A percentile compares a stretch with the other conserved stretches of the same genome.
These are phyloP conservation scores for Sergeia podlipaevii DNA, from an alignment of 208 protist species.

Conservation along the genomic window DNA sequence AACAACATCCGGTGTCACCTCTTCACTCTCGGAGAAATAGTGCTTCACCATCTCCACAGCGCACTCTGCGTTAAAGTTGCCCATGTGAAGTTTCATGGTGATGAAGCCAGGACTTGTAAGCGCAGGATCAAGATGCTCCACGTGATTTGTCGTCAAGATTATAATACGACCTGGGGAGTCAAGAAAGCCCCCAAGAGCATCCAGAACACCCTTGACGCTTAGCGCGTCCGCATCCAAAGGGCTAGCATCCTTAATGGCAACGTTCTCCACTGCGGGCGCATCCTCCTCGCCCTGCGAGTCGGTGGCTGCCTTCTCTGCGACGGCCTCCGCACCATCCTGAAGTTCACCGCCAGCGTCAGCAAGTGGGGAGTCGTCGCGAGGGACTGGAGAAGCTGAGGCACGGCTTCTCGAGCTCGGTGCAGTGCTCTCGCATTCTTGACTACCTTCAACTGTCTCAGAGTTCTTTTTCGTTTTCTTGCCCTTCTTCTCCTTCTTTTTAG, in stretches of 20 bases:
- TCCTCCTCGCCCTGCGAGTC: not conserved
- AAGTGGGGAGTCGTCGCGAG: too few species aligned
- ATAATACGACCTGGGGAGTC: constrained; percentile 87
- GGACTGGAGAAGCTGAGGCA: too few species aligned
- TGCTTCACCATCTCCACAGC: constrained; percentile 75
- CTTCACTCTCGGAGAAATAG: constrained; percentile 44
- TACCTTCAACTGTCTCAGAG: not conserved
- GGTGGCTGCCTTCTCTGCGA: not conserved
- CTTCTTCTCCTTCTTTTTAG: constrained; percentile 9
- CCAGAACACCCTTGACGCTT: constrained; percentile 90
- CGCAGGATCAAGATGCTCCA: constrained; percentile 82
- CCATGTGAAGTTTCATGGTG: constrained; percentile 89
- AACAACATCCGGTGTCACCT: constrained; percentile 9
- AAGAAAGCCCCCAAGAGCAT: constrained; percentile 92
- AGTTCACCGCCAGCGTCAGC: not conserved
- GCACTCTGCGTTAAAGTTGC: constrained; percentile 61
- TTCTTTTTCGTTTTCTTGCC: constrained; percentile 12
- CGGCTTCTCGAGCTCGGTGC: too few species aligned
- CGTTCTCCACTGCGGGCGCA: not conserved
- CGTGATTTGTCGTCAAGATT: constrained; percentile 95
- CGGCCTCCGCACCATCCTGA: not conserved
- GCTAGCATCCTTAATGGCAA: not conserved
- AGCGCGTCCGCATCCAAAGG: constrained; percentile 43
- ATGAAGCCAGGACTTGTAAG: constrained; percentile 86
- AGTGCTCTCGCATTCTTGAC: not conserved